Base-by-base conservation (phyloP, 371 early-diverging fungal genomes). In the Mortierella sp. region DNA sequence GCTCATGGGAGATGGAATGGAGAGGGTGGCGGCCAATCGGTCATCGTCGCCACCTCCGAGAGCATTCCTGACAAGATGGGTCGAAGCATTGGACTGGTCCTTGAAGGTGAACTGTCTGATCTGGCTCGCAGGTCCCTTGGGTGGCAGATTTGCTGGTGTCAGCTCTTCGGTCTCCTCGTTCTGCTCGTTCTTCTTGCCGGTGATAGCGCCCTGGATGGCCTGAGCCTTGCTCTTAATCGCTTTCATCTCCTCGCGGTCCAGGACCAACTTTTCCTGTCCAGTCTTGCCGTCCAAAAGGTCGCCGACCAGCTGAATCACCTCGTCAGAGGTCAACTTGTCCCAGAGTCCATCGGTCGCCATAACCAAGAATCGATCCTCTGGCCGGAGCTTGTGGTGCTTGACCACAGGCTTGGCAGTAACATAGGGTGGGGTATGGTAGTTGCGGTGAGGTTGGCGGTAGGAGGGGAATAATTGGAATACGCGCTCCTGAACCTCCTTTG, bases 261-360 rank as follows among this genome's bases (percentile, higher is more conserved):
- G 37, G 26, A 78, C 22, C 47, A 44, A 29, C 29, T 69, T 44
- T 26, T 83, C 83, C 29, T 72, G 41, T 13, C 83, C 83, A 45
- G 47, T 69, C 48, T 78, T 83, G 37, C 77, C 86, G 73, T 86
- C 90, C 74, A 85, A 71, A 76, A 90, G 85, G 40, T 88, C 86
- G 14, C 87, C 92, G 13, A 94, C 91, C 10, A 89, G 74, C 50
- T 90, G 89, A 6, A 93, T 90, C 1, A 93, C 93, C 68, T 95
- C 91, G 6, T 94, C 93, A 80, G 91, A 93, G 22, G 90, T 88
- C 63, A 97, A 76, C 71, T 93, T 91, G 75, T 98, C 98, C 93
- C 96, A 98, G 2, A 99, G 86, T 5, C 99, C 99, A 86, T 99
- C 99, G 0, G 97, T 94, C 6, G 97, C 98, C 55, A 99, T 85